These are phyloP conservation scores for Pyrus hybrid DNA, from an alignment of 331 rosid genomes.

Conservation along the genomic window DNA sequence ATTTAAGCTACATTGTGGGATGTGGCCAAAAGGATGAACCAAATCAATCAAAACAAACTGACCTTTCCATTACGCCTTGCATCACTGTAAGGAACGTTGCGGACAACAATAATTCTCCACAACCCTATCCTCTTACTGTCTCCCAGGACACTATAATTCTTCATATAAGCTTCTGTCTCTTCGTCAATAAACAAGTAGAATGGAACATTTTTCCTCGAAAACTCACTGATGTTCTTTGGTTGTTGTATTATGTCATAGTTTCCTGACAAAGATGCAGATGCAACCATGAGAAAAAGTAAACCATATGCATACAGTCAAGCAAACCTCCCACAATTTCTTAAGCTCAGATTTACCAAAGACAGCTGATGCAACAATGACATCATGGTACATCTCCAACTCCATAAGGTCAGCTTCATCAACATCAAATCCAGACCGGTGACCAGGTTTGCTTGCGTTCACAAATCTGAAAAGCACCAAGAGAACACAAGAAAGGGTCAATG, in stretches of 20 bases:
- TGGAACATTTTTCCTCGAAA: constrained; percentile 57
- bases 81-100: constrained; percentile 73
- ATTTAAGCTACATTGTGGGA: neutral
- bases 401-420: constrained; percentile 80
- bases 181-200: constrained; percentile 91
- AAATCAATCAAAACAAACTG: constrained; percentile 13
- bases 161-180: constrained; percentile 78
- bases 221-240: constrained; percentile 68
- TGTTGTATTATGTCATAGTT: constrained; percentile 92
- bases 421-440: constrained; percentile 80
- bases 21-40: neutral
- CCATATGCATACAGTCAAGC: neutral
- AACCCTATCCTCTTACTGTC: constrained; percentile 68
- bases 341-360: constrained; percentile 65
- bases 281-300: constrained; percentile 27
- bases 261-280: constrained; percentile 40
- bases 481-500: constrained; percentile 13
- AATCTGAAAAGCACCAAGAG: constrained; percentile 48
- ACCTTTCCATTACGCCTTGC: constrained; percentile 98
- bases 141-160: constrained; percentile 63
- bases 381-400: constrained; percentile 81
- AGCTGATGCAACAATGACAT: constrained; percentile 95
- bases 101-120: constrained; percentile 90
- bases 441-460: constrained; percentile 88
- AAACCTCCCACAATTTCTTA: neutral